phyloP scores from a whole-genome alignment of 805 yeast species.

The Candida boleticola region DNA sequence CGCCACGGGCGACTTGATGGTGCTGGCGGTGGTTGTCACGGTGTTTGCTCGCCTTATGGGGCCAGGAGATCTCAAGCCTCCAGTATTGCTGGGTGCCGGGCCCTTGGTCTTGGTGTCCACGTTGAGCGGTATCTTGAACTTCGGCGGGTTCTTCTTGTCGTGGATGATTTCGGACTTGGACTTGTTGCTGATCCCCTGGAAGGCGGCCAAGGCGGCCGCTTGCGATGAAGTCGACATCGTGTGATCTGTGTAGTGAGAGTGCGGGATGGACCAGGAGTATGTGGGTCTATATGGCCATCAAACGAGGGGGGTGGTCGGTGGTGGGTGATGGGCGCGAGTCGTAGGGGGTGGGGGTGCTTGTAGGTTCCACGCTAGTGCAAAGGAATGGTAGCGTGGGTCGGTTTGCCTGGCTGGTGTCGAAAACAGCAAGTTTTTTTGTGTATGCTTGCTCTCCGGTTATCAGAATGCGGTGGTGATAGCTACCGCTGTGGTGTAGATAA shows the following conservation, averaged over 20 bases:
- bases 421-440: too few species aligned
- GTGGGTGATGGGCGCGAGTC: too few species aligned
- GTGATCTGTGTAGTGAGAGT: slow-evolving; percentile 1
- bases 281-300: neutral
- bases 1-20: neutral
- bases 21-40: neutral
- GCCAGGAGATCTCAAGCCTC: neutral
- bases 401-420: too few species aligned
- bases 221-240: slow-evolving; percentile 30
- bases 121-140: slow-evolving; percentile 5
- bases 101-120: neutral
- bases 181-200: slow-evolving; percentile 21
- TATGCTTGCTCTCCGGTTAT: too few species aligned
- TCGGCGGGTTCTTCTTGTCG: slow-evolving; percentile 4
- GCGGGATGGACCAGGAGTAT: too few species aligned
- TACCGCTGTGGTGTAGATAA: too few species aligned
- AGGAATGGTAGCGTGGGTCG: too few species aligned
- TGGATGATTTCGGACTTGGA: slow-evolving; percentile 5
- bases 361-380: too few species aligned
- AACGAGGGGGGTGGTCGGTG: too few species aligned
- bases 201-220: slow-evolving; percentile 46
- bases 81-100: neutral
- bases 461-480: too few species aligned
- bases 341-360: too few species aligned
- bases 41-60: neutral